Base-by-base conservation (phyloP, 2,329 filamentous ascomycete species). In the Pseudodiploospora longispora region DNA sequence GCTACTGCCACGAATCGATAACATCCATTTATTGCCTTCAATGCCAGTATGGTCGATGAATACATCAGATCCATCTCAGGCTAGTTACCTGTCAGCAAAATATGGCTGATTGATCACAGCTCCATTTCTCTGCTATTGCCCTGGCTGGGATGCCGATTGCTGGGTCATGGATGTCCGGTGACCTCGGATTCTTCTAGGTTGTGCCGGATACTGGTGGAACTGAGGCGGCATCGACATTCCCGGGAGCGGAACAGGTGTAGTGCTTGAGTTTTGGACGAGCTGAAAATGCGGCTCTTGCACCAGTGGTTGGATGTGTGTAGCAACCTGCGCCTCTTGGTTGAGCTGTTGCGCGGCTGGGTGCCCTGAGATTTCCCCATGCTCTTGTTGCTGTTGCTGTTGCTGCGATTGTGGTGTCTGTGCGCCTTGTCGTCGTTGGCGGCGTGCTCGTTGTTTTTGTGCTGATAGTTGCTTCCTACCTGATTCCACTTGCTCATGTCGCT, bases 401-500 rank as follows among this genome's bases (percentile, higher is more conserved):
- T 49, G 45, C 10, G 40, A 52, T 19, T 62, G 60, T 10, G 54
- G 53, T 6, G 51, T 48, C 37, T 55, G 55, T 6, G 56, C 55
- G 1, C 50, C 54, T 35, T 56, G 57, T 27, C 55, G 54, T 46
- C 57, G 49, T 32, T 55, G 55, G 10, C 55, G 49, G 30, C 47
- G 44, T 36, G 50, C 51, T 27, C 56, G 50, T 34, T 55, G 51
- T 35, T 57, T 58, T 30, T 60, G 52, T 4, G 48, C 43, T 1
- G 53, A 54, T 5, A 53, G 50, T 27, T 57, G 53, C 29, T 52
- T 54, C 36, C 60, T 59, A 5, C 43, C 52, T 10, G 65, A 57
- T 19, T 68, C 67, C 4, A 67, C 60, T 39, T 68, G 59, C 10
- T 55, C 57, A 45, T 68, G 64, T 4, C 66, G 58, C 46, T 58